phyloP scores from a whole-genome alignment of 305 asterid species.

The Ruellia speciosa region DNA sequence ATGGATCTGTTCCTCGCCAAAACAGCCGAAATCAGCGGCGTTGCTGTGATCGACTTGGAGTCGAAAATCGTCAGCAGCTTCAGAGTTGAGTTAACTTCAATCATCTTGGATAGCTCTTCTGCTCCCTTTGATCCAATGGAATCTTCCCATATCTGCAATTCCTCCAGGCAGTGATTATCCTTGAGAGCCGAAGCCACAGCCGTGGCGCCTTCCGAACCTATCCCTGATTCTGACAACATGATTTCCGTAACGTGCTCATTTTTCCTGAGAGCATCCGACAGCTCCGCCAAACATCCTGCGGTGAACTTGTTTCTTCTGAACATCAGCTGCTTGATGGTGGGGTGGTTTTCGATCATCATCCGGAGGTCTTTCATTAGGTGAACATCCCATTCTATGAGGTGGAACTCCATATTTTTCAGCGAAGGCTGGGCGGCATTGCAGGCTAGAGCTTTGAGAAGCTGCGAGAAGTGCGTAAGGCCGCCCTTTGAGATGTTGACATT shows the following conservation, averaged over 20 bases:
- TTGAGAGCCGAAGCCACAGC: constrained; percentile 50
- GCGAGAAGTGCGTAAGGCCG: constrained; percentile 30
- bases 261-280: constrained; percentile 34
- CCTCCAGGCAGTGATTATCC: constrained; percentile 48
- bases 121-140: constrained; percentile 69
- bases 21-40: constrained; percentile 73
- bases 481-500: constrained; percentile 36
- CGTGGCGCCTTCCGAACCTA: constrained; percentile 55
- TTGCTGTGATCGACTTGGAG: constrained; percentile 38
- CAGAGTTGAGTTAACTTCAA: constrained; percentile 67
- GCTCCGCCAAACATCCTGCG: constrained; percentile 40
- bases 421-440: constrained; percentile 16
- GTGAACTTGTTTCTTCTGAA: constrained; percentile 49
- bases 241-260: constrained; percentile 43
- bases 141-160: constrained; percentile 74
- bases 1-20: constrained; percentile 60
- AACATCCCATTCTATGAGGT: constrained; percentile 52
- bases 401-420: constrained; percentile 54
- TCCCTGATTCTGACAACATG: constrained; percentile 49
- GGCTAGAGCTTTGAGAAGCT: constrained; percentile 33
- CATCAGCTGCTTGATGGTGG: constrained; percentile 32
- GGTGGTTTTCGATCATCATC: constrained; percentile 30
- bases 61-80: constrained; percentile 51
- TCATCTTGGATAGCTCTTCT: constrained; percentile 75
- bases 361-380: constrained; percentile 36